phyloP scores from a whole-genome alignment of 2,329 filamentous ascomycete species.

The Clonostachys byssicola region DNA sequence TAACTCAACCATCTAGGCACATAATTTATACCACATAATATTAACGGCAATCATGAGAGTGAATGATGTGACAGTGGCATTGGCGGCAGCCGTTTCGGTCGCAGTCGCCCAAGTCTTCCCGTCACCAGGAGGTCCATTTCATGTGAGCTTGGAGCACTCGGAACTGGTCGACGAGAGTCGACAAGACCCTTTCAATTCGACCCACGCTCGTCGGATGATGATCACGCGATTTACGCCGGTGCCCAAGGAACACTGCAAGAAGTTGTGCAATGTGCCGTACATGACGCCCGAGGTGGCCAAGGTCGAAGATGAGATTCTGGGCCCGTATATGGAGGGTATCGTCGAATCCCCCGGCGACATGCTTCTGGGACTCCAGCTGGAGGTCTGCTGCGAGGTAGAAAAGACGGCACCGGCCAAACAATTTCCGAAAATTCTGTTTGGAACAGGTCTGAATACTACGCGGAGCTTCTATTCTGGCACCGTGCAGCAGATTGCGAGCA shows the following conservation, averaged over 20 bases:
- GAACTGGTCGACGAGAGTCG: constrained; percentile 4
- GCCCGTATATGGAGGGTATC: constrained; percentile 3
- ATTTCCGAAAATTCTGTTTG: constrained; percentile 30
- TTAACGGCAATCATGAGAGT: too few species aligned
- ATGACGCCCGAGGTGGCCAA: constrained; percentile 10
- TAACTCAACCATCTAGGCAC: too few species aligned
- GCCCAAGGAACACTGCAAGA: constrained; percentile 5
- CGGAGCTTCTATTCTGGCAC: constrained; percentile 35
- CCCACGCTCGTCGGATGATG: constrained; percentile 3
- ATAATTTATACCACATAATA: too few species aligned
- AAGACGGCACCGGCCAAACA: constrained; percentile 9
- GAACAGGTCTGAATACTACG: constrained; percentile 35
- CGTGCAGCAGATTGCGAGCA: constrained; percentile 37
- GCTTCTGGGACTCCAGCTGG: constrained; percentile 9
- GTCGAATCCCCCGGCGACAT: constrained; percentile 9
- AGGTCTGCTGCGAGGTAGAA: constrained; percentile 11
- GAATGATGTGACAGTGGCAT: not conserved
- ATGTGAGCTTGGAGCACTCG: not conserved
- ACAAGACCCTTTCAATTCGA: constrained; percentile 2
- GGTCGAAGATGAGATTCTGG: constrained; percentile 11
- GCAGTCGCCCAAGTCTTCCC: constrained; percentile 1
- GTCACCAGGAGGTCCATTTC: not conserved
- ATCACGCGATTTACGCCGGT: constrained; percentile 10
- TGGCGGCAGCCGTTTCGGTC: not conserved
- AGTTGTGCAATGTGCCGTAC: constrained; percentile 11